Evolutionary conservation across 2,329 filamentous ascomycete genomes (phyloP).

Genomic region (Lachnellula willkommii): DNA sequence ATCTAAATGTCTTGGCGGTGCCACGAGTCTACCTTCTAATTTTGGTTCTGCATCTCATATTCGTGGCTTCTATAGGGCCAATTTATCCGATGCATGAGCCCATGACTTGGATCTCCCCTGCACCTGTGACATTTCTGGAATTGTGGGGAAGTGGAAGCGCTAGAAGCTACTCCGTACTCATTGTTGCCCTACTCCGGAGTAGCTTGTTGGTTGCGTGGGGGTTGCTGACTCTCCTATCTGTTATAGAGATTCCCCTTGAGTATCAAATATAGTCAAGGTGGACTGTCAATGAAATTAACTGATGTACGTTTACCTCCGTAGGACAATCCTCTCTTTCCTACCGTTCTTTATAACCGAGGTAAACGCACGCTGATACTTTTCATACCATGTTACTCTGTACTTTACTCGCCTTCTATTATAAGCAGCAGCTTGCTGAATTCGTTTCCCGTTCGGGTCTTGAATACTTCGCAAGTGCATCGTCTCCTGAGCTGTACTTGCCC

Average conservation of each 20-base stretch:
- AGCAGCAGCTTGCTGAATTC: too few species aligned
- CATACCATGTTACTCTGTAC: too few species aligned
- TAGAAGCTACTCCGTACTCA: neutral
- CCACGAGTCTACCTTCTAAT: slow-evolving; percentile 3
- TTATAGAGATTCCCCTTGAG: too few species aligned
- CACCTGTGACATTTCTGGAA: slow-evolving; percentile 7
- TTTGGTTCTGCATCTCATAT: slow-evolving; percentile 14
- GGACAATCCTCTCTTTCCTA: neutral
- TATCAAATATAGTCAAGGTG: too few species aligned
- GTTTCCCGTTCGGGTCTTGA: too few species aligned
- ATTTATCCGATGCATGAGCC: slow-evolving; percentile 11
- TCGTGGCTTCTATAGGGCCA: slow-evolving; percentile 11
- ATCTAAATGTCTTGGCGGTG: neutral
- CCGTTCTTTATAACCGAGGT: neutral
- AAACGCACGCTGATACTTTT: neutral
- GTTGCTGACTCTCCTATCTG: neutral
- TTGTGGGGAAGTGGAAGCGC: slow-evolving; percentile 13
- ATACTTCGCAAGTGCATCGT: too few species aligned
- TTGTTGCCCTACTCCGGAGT: neutral
- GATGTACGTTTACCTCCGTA: too few species aligned
- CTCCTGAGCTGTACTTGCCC: too few species aligned
- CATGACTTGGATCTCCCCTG: slow-evolving; percentile 7
- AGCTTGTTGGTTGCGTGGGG: slow-evolving; percentile 3
- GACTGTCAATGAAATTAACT: too few species aligned
- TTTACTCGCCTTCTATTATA: too few species aligned